Evolutionary conservation across 495 filamentous ascomycete species (phyloP), one percentile per base, ranked within the genome.

Genomic region (Astrothelium subdiscretum): DNA sequence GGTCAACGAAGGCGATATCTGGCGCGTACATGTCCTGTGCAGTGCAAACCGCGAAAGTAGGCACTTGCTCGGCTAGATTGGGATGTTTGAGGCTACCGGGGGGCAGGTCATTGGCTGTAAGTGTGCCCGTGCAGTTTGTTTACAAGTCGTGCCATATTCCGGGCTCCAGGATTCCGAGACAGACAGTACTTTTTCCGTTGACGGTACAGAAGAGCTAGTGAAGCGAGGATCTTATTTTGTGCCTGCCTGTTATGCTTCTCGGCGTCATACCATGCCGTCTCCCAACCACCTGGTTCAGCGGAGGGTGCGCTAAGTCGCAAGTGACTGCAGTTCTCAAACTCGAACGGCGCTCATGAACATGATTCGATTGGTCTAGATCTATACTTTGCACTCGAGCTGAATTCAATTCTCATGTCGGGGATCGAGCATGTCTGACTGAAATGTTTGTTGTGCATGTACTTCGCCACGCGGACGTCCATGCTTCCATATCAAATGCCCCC

Each of bases 101-200:
- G 32, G 29, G 11, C 48, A 38, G n/a, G 24, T 20, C n/a, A 43
- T 31, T 61, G 57, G 57, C 35, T 59, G 35, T 42, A 35, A 11
- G 57, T 59, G 57, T 22, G 35, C 31, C 48, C 57, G 31, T 59
- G 31, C 57, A 59, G 26, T 42, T 59, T 44, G 32, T 42, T 54
- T 27, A 26, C n/a, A 54, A 54, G 48, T 54, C 24, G 24, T 54
- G 48, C 48, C 48, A 54, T 54, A 54, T 54, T 54, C 48, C 48
- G 48, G 22, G 48, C 24, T 15, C 48, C 48, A 29, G 48, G 48
- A 20, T 54, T 24, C 48, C 48, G 48, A 54, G 48, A 26, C n/a
- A 29, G 12, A 20, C n/a, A 11, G 11, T 29, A n/a, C n/a, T 54
- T 29, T 29, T 11, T 54, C 48, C 8, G 24, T 54, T 24, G 20